A percentile compares a stretch with the other conserved stretches of the same genome.
phyloP scores from a whole-genome alignment of 139 green algal genomes.

The Trebouxia sp. region DNA sequence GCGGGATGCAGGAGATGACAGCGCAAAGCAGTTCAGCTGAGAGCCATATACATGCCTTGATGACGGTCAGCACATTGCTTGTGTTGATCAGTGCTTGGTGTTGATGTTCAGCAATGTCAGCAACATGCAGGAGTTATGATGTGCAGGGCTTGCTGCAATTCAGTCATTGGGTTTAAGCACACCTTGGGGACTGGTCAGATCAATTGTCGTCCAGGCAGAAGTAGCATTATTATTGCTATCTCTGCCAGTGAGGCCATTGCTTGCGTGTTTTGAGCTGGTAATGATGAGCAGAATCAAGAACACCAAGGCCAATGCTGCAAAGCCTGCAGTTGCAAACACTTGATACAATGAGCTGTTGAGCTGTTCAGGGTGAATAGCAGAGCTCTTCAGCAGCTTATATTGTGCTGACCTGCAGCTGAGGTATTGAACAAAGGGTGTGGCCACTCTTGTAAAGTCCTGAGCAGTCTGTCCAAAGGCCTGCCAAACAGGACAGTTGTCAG shows the following conservation, averaged over 20 bases:
- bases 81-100: too few species aligned
- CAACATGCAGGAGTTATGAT: too few species aligned
- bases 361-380: background rate
- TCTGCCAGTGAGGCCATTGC: background rate
- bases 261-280: background rate
- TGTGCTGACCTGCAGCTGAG: background rate
- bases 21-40: too few species aligned
- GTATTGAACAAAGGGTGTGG: conserved; percentile 1
- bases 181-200: too few species aligned
- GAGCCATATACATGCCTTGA: too few species aligned
- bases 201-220: too few species aligned
- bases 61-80: too few species aligned
- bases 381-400: background rate
- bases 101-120: too few species aligned
- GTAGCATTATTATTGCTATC: too few species aligned
- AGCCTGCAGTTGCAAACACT: background rate
- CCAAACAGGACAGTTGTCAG: background rate
- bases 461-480: background rate
- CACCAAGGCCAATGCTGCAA: background rate
- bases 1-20: too few species aligned
- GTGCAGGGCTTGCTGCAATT: too few species aligned
- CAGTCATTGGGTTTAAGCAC: too few species aligned
- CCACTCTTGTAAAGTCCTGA: background rate
- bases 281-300: background rate
- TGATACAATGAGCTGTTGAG: background rate